A percentile compares a stretch with the other conserved stretches of the same genome.
phyloP scores from a whole-genome alignment of 2,329 filamentous ascomycete species.

The Penicillium sp. region DNA sequence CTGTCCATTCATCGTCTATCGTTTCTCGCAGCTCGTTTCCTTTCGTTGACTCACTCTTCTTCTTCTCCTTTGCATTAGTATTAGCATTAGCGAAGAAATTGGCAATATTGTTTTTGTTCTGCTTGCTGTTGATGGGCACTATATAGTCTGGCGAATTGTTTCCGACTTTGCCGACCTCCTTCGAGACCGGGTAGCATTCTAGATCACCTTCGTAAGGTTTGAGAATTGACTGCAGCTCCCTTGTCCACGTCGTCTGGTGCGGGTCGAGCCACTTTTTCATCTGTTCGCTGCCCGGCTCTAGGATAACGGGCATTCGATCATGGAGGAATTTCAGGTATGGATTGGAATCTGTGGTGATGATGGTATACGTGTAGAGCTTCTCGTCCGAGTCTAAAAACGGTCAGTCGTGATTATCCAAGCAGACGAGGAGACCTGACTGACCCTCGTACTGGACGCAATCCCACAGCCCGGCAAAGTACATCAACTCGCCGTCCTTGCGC shows the following conservation, averaged over 20 bases:
- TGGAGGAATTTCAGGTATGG: constrained; percentile 81
- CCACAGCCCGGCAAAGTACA: constrained; percentile 91
- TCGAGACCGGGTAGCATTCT: constrained; percentile 79
- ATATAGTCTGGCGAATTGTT: constrained; percentile 84
- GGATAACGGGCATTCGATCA: constrained; percentile 90
- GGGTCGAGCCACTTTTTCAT: constrained; percentile 79
- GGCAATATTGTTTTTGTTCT: constrained; percentile 89
- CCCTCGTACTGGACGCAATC: constrained; percentile 80
- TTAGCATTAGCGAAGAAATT: constrained; percentile 75
- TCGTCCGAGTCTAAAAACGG: constrained; percentile 53
- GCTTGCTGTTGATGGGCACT: constrained; percentile 74
- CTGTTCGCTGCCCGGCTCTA: constrained; percentile 69
- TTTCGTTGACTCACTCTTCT: constrained; percentile 12
- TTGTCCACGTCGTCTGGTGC: constrained; percentile 65
- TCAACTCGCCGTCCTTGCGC: constrained; percentile 73
- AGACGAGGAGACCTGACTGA: constrained; percentile 25
- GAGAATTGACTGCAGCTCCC: constrained; percentile 72
- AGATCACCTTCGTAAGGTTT: constrained; percentile 74
- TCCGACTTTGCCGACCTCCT: constrained; percentile 90
- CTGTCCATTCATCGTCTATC: constrained; percentile 41
- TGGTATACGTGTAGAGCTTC: constrained; percentile 81
- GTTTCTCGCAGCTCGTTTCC: constrained; percentile 34
- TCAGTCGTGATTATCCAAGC: neutral
- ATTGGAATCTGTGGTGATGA: constrained; percentile 89
- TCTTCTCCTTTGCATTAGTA: constrained; percentile 38